These are phyloP conservation scores for Aristolochia californica DNA, from an alignment of 164 flowering plant genomes.

Conservation along the genomic window DNA sequence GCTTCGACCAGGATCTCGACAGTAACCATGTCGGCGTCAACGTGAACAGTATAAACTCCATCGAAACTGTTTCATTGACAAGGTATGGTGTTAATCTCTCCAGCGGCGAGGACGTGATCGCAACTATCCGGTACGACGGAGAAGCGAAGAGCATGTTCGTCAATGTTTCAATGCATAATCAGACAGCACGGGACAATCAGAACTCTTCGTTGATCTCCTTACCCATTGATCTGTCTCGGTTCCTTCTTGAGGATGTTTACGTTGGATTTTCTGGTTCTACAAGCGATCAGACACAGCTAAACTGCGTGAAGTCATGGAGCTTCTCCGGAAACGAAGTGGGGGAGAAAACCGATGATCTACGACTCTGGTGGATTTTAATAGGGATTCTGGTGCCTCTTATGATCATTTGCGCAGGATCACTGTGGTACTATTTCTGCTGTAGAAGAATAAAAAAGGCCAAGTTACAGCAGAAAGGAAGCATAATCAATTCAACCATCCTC, in stretches of 20 bases:
- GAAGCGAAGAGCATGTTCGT: constrained; percentile 11
- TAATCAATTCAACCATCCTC: constrained; percentile 3
- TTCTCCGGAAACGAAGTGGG: constrained; percentile 20
- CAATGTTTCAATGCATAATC: constrained; percentile 11
- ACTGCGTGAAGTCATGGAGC: constrained; percentile 38
- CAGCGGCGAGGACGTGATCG: constrained; percentile 8
- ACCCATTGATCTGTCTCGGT: constrained; percentile 21
- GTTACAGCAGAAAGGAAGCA: background rate
- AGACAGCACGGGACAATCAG: background rate
- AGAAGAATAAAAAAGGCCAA: background rate
- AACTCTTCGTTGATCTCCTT: constrained; percentile 15
- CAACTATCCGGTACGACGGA: constrained; percentile 25
- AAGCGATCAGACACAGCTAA: constrained; percentile 25
- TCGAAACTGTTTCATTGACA: constrained; percentile 12
- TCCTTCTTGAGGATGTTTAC: constrained; percentile 29
- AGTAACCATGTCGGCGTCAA: constrained; percentile 47
- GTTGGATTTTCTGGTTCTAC: constrained; percentile 58
- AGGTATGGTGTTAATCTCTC: constrained; percentile 18
- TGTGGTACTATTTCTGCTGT: constrained; percentile 2
- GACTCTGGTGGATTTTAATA: constrained; percentile 23
- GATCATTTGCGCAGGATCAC: background rate
- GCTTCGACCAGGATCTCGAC: constrained; percentile 31
- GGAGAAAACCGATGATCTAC: too few species aligned
- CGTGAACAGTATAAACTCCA: constrained; percentile 28
- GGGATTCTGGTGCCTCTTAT: constrained; percentile 8